Base-by-base conservation (phyloP, 768 basidiomycete genomes). In the Gloeophyllum trabeum region DNA sequence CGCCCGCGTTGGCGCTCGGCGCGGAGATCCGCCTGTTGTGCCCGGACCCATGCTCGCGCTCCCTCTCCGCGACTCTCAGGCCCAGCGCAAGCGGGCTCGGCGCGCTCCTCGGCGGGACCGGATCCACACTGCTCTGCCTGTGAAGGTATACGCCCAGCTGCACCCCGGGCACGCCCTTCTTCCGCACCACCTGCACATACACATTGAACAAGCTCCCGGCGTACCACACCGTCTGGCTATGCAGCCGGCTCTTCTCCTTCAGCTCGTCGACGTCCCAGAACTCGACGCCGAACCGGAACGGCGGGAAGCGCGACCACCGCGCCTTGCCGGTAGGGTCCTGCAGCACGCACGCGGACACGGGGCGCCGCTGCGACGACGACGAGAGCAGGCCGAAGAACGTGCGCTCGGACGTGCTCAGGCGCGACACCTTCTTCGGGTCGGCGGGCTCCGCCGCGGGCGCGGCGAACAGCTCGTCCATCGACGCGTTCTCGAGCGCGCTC, bases 81-180 rank as follows among this genome's bases (percentile, higher is more conserved):
- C 42, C 21, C 6, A 80, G 81, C 1, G 70, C 63, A 7, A 16
- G 13, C n/a, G 39, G 23, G 20, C 42, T 40, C 6, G 80, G 81
- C 1, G 70, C 63, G 25, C 85, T 86, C n/a, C 76, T 60, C 0
- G 70, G 61, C n/a, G 89, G 87, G 24, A 91, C 70, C 5, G 81
- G 73, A 48, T 92, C 89, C 22, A 87, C 71, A 42, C 67, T 79
- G 18, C 81, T 83, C 58, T 93, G 90, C 5, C 92, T 72, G 55
- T 92, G 88, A 2, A 94, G 69, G 53, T 94, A 94, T 23, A 94
- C 76, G 1, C 92, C 92, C 1, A 94, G 66, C 53, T 96, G 91
- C 2, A 67, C 53, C 14, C 64, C 56, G 42, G 69, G 64, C 2
- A 62, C 65, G 20, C 66, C 69, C 57, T 93, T 93, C 73, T 86